Conservation (phyloP, 108 stramenopile genomes). For the Cyclotella cryptica region DNA sequence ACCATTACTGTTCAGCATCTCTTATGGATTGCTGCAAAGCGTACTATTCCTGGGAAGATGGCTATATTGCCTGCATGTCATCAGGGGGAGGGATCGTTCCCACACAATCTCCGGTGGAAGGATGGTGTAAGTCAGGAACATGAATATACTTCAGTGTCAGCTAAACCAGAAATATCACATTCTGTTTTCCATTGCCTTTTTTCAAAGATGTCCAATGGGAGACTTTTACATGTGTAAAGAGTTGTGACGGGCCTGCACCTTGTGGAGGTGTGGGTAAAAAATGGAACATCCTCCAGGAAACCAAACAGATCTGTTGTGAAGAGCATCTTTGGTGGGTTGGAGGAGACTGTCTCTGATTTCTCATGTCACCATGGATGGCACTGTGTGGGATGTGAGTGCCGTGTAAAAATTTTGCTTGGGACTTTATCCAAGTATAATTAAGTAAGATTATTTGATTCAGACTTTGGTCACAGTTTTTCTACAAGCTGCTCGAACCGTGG, state of each 20-base stretch:
- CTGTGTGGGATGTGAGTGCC: too few relatives aligned
- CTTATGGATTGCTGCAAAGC: conserved; percentile 15
- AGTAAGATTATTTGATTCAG: too few relatives aligned
- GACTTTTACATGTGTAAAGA: conserved; percentile 14
- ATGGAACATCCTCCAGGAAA: conserved; percentile 16
- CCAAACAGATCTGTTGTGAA: conserved; percentile 9
- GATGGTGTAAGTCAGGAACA: conserved; percentile 15
- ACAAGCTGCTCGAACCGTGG: too few relatives aligned
- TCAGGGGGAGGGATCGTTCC: conserved; percentile 1
- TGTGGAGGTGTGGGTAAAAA: conserved; percentile 17
- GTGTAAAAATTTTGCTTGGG: too few relatives aligned
- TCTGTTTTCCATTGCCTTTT: background rate
- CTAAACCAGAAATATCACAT: background rate
- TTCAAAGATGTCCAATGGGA: conserved; percentile 24
- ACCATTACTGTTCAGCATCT: conserved; percentile 1
- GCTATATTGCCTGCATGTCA: background rate
- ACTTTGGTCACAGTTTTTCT: too few relatives aligned
- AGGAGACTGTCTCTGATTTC: background rate
- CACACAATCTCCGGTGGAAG: conserved; percentile 1
- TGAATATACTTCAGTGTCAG: background rate
- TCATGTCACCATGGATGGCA: too few relatives aligned
- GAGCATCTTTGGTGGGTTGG: conserved; percentile 28
- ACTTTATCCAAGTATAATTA: too few relatives aligned
- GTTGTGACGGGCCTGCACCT: conserved; percentile 22
- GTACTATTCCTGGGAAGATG: conserved; percentile 17